Evolutionary conservation across 2,329 filamentous ascomycete species (phyloP).

Genomic region (Plenodomus biglobosus): DNA sequence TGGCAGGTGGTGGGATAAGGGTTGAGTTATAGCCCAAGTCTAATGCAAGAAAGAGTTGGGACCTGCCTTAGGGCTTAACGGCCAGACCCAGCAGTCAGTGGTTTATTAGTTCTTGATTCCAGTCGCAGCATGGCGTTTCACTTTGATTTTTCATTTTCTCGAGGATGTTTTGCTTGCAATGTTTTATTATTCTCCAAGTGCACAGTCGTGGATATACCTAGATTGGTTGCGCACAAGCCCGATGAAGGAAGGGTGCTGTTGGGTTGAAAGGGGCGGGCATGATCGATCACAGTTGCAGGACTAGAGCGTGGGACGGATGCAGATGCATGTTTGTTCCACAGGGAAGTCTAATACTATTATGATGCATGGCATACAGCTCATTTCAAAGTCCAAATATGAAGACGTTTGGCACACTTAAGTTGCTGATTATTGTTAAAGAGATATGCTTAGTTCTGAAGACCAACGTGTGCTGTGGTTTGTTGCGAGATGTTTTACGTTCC

Average conservation of each 20-base stretch:
- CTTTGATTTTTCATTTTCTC: not conserved
- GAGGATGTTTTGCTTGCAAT: not conserved
- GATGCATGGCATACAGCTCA: not conserved
- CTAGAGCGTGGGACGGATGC: not conserved
- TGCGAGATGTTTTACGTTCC: slow-evolving; percentile 44
- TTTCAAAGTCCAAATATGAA: no score
- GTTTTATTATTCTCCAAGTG: no score
- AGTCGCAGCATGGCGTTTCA: not conserved
- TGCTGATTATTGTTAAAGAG: no score
- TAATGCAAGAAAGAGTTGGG: no score
- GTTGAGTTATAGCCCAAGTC: not conserved
- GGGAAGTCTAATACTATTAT: not conserved
- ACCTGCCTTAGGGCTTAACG: not conserved
- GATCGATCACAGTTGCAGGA: not conserved
- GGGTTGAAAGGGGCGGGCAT: not conserved
- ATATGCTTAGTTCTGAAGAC: no score
- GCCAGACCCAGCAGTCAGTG: no score
- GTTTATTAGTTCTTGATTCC: not conserved
- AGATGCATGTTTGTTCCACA: no score
- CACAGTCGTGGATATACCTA: not conserved
- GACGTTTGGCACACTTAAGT: no score
- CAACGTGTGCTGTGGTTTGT: slow-evolving; percentile 19
- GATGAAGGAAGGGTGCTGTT: not conserved
- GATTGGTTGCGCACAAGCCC: not conserved
- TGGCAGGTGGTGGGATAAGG: not conserved